Evolutionary conservation across 2,329 filamentous ascomycete genomes (phyloP).

Genomic region (Nectriaceae sp.): DNA sequence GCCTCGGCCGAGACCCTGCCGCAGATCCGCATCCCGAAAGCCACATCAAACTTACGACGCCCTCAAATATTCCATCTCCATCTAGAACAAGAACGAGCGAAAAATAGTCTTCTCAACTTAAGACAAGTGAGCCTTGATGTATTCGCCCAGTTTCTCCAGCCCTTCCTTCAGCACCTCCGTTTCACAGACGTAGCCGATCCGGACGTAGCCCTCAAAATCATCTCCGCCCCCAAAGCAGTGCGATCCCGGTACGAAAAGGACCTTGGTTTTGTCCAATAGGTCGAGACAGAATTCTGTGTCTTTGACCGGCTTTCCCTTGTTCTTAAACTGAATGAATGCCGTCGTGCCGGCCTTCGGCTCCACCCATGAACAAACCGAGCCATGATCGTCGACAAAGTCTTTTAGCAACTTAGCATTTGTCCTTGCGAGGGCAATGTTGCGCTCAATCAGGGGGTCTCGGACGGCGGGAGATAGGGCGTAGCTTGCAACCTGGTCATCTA

Average conservation of each 20-base stretch:
- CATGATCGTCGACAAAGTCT: constrained; percentile 65
- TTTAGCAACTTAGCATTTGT: constrained; percentile 68
- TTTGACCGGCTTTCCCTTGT: constrained; percentile 63
- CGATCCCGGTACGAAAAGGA: constrained; percentile 74
- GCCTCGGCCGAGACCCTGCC: constrained; percentile 23
- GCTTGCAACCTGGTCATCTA: constrained; percentile 77
- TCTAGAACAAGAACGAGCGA: background rate
- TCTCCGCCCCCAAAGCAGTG: constrained; percentile 68
- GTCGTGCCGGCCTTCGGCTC: constrained; percentile 80
- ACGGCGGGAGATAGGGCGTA: constrained; percentile 65
- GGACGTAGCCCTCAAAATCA: constrained; percentile 74
- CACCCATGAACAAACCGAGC: constrained; percentile 66
- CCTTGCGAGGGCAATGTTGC: constrained; percentile 63
- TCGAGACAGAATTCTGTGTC: constrained; percentile 72
- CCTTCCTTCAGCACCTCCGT: constrained; percentile 70
- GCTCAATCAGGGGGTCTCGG: constrained; percentile 45
- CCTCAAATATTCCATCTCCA: background rate
- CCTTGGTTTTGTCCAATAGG: constrained; percentile 67
- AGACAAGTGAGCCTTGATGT: constrained; percentile 32
- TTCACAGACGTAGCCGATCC: constrained; percentile 75
- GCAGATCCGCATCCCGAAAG: constrained; percentile 15
- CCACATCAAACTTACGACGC: background rate
- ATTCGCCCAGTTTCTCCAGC: constrained; percentile 51
- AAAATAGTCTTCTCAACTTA: background rate
- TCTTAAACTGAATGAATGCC: constrained; percentile 71